Evolutionary conservation across 2,329 filamentous ascomycete species (phyloP).

Genomic region (Epichloe baconii): DNA sequence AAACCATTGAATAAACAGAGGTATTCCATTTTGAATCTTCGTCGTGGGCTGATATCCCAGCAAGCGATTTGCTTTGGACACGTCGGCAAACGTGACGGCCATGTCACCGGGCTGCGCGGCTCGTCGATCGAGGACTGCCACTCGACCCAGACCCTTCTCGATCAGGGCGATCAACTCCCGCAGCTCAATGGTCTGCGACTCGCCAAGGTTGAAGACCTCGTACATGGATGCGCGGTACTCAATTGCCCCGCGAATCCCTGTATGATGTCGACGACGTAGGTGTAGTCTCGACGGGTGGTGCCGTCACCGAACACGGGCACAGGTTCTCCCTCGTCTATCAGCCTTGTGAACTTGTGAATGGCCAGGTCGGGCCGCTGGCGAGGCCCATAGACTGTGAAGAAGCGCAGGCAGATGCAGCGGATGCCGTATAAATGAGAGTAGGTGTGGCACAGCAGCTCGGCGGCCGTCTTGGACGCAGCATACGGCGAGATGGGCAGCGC

Average conservation of each 20-base stretch:
- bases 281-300: constrained; percentile 13
- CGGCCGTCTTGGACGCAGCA: constrained; percentile 9
- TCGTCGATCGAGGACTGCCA: constrained; percentile 9
- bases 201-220: constrained; percentile 14
- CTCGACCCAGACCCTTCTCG: constrained; percentile 10
- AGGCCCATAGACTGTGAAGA: constrained; percentile 15
- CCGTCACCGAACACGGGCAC: constrained; percentile 14
- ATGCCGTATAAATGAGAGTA: constrained; percentile 13
- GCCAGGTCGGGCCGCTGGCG: constrained; percentile 14
- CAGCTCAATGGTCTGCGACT: constrained; percentile 12
- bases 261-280: constrained; percentile 13
- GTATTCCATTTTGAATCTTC: constrained; percentile 10
- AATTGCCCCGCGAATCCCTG: constrained; percentile 12
- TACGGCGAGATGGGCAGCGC: constrained; percentile 13
- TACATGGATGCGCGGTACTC: constrained; percentile 9
- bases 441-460: constrained; percentile 13
- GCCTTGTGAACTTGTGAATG: constrained; percentile 11
- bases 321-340: constrained; percentile 11
- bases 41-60: constrained; percentile 11
- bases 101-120: constrained; percentile 12
- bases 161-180: constrained; percentile 9
- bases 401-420: constrained; percentile 13
- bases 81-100: constrained; percentile 11
- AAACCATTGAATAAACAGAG: background rate
- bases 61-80: constrained; percentile 10